Conservation (phyloP, 169 alveolate species). For the Amoebophrya sp. region DNA sequence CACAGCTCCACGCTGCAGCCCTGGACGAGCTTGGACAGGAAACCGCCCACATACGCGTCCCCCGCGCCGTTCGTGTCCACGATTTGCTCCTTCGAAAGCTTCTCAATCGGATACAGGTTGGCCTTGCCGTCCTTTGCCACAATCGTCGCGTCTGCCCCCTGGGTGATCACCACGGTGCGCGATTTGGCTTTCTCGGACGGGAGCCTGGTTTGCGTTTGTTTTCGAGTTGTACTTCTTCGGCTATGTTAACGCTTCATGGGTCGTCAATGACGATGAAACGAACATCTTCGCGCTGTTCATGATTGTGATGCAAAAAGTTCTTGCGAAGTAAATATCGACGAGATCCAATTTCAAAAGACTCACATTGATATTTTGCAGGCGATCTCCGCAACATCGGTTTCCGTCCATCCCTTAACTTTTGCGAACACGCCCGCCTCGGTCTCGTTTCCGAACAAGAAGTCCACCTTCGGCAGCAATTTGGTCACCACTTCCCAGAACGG, state of each 20-base stretch:
- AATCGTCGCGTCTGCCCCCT: slow-evolving; percentile 39
- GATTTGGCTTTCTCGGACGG: not conserved
- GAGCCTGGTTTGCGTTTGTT: not conserved
- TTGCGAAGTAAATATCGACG: no score
- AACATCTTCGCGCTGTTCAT: not conserved
- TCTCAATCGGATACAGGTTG: not conserved
- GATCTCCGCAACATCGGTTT: not conserved
- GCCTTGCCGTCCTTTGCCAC: slow-evolving; percentile 32
- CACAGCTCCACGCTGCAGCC: slow-evolving; percentile 38
- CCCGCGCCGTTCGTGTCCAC: slow-evolving; percentile 74
- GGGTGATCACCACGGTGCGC: slow-evolving; percentile 40
- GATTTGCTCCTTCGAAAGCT: slow-evolving; percentile 39
- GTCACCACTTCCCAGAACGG: slow-evolving; percentile 47
- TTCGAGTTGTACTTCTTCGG: no score
- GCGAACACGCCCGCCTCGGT: slow-evolving; percentile 56
- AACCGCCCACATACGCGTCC: slow-evolving; percentile 74
- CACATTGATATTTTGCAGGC: not conserved
- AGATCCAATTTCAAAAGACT: no score
- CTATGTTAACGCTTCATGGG: no score
- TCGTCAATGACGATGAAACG: no score
- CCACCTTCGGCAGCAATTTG: slow-evolving; percentile 49
- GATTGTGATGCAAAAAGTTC: no score
- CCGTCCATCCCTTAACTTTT: slow-evolving; percentile 36
- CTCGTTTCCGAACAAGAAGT: slow-evolving; percentile 60
- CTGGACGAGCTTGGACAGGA: slow-evolving; percentile 50